Conservation (phyloP, 345 rosid species). For the Psidium friedrichsthalianum region DNA sequence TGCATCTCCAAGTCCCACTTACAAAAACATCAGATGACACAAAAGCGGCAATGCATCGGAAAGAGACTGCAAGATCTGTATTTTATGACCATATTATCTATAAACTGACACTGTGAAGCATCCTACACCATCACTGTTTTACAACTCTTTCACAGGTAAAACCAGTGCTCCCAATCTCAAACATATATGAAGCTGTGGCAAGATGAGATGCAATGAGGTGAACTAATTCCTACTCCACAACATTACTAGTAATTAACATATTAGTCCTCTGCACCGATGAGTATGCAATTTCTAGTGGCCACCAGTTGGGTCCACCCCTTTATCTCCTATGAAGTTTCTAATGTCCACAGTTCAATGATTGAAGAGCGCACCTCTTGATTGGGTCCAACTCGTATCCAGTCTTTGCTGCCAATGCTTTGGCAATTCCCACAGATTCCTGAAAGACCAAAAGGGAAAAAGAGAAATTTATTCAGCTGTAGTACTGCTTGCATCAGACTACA, state of each 20-base stretch:
- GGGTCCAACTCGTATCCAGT: conserved; percentile 93
- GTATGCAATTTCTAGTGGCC: not conserved
- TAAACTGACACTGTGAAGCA: not conserved
- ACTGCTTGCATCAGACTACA: not conserved
- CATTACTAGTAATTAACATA: not conserved
- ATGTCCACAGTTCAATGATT: not conserved
- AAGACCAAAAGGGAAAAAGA: conserved; percentile 4
- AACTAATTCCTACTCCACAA: not conserved
- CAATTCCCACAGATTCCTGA: conserved; percentile 98
- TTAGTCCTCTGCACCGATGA: not conserved
- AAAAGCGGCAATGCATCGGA: not conserved
- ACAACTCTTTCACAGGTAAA: not conserved
- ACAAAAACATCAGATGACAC: not conserved
- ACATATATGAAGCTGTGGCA: not conserved
- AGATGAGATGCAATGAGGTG: not conserved
- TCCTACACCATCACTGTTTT: not conserved
- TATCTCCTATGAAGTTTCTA: not conserved
- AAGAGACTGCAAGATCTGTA: not conserved
- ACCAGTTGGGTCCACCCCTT: not conserved
- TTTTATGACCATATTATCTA: not conserved
- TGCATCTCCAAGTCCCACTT: not conserved
- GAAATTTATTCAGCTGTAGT: not conserved
- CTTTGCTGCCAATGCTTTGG: conserved; percentile 98
- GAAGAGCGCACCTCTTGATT: conserved; percentile 67
- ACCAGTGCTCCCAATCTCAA: not conserved